A percentile compares a stretch with the other conserved stretches of the same genome.
These are phyloP conservation scores for Globisporangium echinulatum DNA, from an alignment of 352 stramenopile genomes.

Conservation along the genomic window DNA sequence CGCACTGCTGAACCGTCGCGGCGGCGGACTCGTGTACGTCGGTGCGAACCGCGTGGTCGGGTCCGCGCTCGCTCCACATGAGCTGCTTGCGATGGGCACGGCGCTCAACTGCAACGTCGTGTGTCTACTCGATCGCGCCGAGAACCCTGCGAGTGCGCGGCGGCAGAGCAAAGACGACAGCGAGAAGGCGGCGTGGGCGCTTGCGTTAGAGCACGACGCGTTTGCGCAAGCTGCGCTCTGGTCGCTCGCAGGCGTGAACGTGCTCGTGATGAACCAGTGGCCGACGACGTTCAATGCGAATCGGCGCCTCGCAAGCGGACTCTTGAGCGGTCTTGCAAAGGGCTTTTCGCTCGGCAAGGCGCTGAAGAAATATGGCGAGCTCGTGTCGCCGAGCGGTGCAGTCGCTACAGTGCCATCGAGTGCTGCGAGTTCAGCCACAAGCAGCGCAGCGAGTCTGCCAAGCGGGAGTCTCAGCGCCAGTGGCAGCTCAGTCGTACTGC, in stretches of 20 bases:
- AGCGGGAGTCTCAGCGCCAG: background rate
- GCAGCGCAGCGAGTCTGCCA: conserved; percentile 6
- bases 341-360: conserved; percentile 56
- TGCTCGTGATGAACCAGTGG: conserved; percentile 78
- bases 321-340: conserved; percentile 45
- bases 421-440: conserved; percentile 1
- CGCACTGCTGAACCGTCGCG: conserved; percentile 41
- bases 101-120: conserved; percentile 57
- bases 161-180: conserved; percentile 85
- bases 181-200: conserved; percentile 54
- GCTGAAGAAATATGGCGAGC: conserved; percentile 45
- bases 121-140: conserved; percentile 69
- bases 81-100: conserved; percentile 68
- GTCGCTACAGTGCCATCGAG: conserved; percentile 7
- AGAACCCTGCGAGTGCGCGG: conserved; percentile 65
- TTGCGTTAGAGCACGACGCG: conserved; percentile 56
- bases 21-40: conserved; percentile 64
- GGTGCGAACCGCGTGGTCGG: conserved; percentile 62
- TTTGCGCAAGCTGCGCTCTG: conserved; percentile 62
- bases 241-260: conserved; percentile 71
- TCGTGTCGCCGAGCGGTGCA: conserved; percentile 6
- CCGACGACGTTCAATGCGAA: conserved; percentile 73
- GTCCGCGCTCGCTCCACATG: conserved; percentile 27
- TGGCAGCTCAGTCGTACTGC: background rate
- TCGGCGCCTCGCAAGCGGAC: conserved; percentile 37